Percentiles rank a stretch among this genome's conserved stretches.
Conservation (phyloP, 306 rosid genomes). For the Cicer arietinum region DNA sequence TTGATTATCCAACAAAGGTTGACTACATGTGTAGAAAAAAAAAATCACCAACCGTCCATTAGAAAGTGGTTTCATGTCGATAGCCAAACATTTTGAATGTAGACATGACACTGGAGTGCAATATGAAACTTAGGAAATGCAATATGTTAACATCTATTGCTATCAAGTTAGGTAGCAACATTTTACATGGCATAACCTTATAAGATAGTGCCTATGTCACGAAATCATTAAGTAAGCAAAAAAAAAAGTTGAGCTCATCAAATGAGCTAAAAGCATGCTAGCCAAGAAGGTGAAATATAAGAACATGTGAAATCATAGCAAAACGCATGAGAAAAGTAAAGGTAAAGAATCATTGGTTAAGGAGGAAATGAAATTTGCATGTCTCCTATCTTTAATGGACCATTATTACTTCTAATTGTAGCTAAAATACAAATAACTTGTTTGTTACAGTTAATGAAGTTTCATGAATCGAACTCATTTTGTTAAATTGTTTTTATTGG, state of each 20-base stretch:
- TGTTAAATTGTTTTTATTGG: not conserved
- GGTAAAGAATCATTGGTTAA: slow-evolving; percentile 35
- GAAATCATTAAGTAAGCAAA: slow-evolving; percentile 18
- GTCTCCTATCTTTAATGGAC: slow-evolving; percentile 27
- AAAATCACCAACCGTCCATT: slow-evolving; percentile 31
- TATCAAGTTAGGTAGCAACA: slow-evolving; percentile 42
- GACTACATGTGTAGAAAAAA: slow-evolving; percentile 36
- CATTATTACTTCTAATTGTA: slow-evolving; percentile 4
- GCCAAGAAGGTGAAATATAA: slow-evolving; percentile 39
- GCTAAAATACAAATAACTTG: slow-evolving; percentile 30
- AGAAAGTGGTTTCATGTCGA: slow-evolving; percentile 40
- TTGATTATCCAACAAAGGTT: slow-evolving; percentile 46
- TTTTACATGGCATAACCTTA: slow-evolving; percentile 42
- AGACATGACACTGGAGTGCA: slow-evolving; percentile 43
- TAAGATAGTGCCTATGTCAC: slow-evolving; percentile 35
- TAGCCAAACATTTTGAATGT: slow-evolving; percentile 44
- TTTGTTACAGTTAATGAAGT: slow-evolving; percentile 6
- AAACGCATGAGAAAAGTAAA: slow-evolving; percentile 44
- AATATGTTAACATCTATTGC: slow-evolving; percentile 38
- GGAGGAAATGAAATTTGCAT: slow-evolving; percentile 31
- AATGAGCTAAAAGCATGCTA: slow-evolving; percentile 40
- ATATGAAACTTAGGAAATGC: slow-evolving; percentile 32
- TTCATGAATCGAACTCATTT: slow-evolving; percentile 19
- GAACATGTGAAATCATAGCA: slow-evolving; percentile 41
- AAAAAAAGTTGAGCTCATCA: slow-evolving; percentile 21